A percentile compares a stretch with the other conserved stretches of the same genome.
phyloP scores from a whole-genome alignment of 78 protist genomes.

The Capsaspora owczarzaki region DNA sequence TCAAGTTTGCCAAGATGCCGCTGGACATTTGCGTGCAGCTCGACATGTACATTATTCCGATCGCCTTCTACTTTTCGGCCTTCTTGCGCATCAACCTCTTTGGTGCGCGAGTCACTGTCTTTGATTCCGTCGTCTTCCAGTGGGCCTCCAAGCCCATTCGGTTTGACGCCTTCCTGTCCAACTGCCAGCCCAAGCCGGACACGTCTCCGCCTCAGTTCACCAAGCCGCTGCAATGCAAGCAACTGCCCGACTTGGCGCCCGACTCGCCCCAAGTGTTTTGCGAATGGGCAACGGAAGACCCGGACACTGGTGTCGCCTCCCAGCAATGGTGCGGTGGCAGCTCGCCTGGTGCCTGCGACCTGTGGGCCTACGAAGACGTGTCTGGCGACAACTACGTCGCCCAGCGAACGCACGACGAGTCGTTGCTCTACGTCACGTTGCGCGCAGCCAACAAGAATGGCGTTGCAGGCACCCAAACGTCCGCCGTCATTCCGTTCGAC shows the following conservation, averaged over 20 bases:
- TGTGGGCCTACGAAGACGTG: not conserved
- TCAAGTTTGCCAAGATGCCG: not conserved
- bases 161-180: not conserved
- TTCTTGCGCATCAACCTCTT: not conserved
- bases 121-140: not conserved
- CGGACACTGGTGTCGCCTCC: not conserved
- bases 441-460: not conserved
- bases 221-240: not conserved
- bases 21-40: not conserved
- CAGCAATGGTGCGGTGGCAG: not conserved
- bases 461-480: not conserved
- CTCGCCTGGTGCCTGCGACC: not conserved
- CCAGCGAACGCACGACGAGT: not conserved
- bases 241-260: not conserved
- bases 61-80: not conserved
- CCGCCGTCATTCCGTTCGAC: not conserved
- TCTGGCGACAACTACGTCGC: not conserved
- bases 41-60: not conserved
- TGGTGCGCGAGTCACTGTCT: too few species aligned
- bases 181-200: constrained; percentile 3
- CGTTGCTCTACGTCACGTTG: not conserved
- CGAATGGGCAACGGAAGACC: not conserved
- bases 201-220: not conserved
- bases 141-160: not conserved
- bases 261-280: not conserved